Conservation (phyloP, 305 asterid genomes). For the Fraxinus platypoda region DNA sequence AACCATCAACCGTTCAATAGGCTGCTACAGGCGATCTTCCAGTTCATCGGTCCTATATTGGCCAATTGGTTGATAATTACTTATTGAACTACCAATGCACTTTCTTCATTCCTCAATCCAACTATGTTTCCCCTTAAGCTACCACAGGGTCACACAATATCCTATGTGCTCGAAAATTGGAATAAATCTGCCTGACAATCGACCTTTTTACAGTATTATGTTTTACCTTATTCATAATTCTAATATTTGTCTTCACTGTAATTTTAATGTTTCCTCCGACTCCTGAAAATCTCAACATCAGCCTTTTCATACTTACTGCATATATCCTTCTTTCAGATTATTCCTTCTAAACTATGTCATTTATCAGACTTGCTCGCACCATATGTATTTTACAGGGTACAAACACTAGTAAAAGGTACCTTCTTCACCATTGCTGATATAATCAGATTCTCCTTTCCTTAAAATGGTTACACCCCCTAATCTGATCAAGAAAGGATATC, state of each 20-base stretch:
- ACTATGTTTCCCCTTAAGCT: neutral
- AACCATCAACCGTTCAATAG: neutral
- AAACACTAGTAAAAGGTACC: constrained; percentile 38
- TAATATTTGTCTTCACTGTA: neutral
- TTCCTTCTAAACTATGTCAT: neutral
- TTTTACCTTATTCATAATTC: neutral
- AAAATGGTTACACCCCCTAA: constrained; percentile 79
- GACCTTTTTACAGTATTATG: neutral
- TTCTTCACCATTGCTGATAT: constrained; percentile 77
- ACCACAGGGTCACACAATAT: neutral
- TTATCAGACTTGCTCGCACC: neutral
- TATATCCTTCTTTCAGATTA: neutral
- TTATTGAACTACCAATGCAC: neutral
- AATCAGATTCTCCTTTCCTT: constrained; percentile 78
- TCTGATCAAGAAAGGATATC: constrained; percentile 38
- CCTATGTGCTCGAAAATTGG: neutral
- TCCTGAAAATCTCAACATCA: neutral
- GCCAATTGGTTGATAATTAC: neutral
- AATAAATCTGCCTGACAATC: neutral
- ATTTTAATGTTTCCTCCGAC: neutral
- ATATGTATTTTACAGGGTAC: neutral
- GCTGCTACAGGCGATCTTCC: neutral
- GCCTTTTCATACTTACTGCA: neutral
- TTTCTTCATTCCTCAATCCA: neutral
- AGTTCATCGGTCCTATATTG: neutral